phyloP scores from a whole-genome alignment of 148 eudicot genomes.

The Silene uniflora region DNA sequence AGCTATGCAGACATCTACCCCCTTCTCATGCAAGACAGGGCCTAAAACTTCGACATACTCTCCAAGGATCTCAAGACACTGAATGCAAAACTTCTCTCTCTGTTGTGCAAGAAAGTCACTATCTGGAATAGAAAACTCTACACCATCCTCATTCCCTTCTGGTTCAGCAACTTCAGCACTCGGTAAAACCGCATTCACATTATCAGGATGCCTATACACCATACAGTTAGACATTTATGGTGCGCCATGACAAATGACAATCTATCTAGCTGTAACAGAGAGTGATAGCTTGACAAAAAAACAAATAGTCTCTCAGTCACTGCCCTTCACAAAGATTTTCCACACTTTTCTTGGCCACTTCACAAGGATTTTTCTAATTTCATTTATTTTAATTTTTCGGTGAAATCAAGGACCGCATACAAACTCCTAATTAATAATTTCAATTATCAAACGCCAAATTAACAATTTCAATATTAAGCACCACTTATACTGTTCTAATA shows the following conservation, averaged over 20 bases:
- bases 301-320: not conserved
- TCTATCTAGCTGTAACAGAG: not conserved
- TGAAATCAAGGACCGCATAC: not conserved
- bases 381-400: not conserved
- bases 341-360: not conserved
- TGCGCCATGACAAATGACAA: constrained; percentile 7
- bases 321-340: not conserved
- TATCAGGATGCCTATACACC: constrained; percentile 43
- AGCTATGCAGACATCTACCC: constrained; percentile 91
- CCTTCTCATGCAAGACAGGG: constrained; percentile 90
- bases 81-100: constrained; percentile 83
- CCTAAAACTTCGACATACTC: constrained; percentile 98
- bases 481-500: not conserved
- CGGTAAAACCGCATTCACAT: constrained; percentile 32
- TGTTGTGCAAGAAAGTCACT: constrained; percentile 52
- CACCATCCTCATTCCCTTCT: constrained; percentile 51
- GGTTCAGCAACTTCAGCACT: constrained; percentile 40
- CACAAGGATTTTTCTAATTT: not conserved
- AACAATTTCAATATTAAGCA: not conserved
- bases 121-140: constrained; percentile 67
- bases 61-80: constrained; percentile 82
- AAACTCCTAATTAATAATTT: not conserved
- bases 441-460: not conserved
- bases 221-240: constrained; percentile 27
- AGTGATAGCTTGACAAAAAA: not conserved